These are phyloP conservation scores for Ceratobasidium papillatum DNA, from an alignment of 1,284 basidiomycete species.

Conservation along the genomic window DNA sequence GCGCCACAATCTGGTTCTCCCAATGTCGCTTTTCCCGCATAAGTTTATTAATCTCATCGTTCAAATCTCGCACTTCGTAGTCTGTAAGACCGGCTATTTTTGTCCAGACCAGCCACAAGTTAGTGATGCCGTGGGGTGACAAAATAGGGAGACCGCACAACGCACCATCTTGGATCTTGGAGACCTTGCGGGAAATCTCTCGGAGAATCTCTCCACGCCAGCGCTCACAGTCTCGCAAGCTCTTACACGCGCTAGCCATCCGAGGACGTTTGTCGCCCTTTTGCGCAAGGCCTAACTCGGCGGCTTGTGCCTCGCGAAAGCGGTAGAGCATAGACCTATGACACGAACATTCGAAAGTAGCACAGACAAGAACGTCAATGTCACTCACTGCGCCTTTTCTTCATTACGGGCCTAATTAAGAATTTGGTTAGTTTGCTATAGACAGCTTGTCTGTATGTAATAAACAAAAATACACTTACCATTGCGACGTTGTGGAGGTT, in stretches of 20 bases:
- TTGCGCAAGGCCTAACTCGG: slow-evolving; percentile 89
- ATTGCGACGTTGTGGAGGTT: slow-evolving; percentile 25
- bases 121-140: slow-evolving; percentile 1
- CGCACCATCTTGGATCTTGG: slow-evolving; percentile 96
- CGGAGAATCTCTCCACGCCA: slow-evolving; percentile 95
- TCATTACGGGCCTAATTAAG: slow-evolving; percentile 86
- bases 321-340: slow-evolving; percentile 91
- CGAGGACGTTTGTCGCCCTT: slow-evolving; percentile 83
- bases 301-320: slow-evolving; percentile 95
- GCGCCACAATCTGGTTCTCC: slow-evolving; percentile 95
- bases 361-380: not conserved
- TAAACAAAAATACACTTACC: slow-evolving; percentile 2
- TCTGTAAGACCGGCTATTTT: slow-evolving; percentile 85
- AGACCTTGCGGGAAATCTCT: slow-evolving; percentile 95
- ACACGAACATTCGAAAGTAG: not conserved
- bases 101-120: slow-evolving; percentile 10
- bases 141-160: slow-evolving; percentile 44
- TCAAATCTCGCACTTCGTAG: slow-evolving; percentile 95
- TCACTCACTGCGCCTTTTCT: slow-evolving; percentile 82
- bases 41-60: slow-evolving; percentile 98
- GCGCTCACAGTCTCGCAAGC: slow-evolving; percentile 89
- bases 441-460: not conserved
- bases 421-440: not conserved
- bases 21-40: slow-evolving; percentile 96
- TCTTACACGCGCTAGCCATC: slow-evolving; percentile 91